Percentiles rank a stretch among this genome's conserved stretches.
These are phyloP conservation scores for Phytopythium kandeliae DNA, from an alignment of 352 stramenopile genomes.

Conservation along the genomic window DNA sequence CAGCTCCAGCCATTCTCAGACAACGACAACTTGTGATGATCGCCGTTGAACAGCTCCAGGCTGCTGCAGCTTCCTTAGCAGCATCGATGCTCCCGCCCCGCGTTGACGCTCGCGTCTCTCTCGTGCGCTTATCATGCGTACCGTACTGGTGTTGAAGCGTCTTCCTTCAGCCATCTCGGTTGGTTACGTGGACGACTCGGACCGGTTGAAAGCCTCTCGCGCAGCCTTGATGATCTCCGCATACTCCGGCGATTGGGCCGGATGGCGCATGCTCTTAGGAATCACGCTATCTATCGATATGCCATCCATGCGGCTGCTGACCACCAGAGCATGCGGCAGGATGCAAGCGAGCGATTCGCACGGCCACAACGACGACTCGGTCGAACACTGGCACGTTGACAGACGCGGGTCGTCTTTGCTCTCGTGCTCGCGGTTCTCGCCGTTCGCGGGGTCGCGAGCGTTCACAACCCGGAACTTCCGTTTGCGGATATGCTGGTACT, in stretches of 20 bases:
- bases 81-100: too few species aligned
- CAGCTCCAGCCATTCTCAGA: too few species aligned
- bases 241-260: slow-evolving; percentile 15
- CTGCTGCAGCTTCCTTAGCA: too few species aligned
- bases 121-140: too few species aligned
- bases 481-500: slow-evolving; percentile 15
- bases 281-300: slow-evolving; percentile 8
- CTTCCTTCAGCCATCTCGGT: too few species aligned
- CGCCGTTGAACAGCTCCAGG: too few species aligned
- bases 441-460: slow-evolving; percentile 11
- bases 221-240: slow-evolving; percentile 29
- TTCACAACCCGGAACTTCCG: slow-evolving; percentile 19
- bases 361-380: slow-evolving; percentile 17
- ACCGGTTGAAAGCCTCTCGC: slow-evolving; percentile 15
- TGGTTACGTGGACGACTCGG: background rate
- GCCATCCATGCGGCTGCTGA: slow-evolving; percentile 17
- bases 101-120: too few species aligned
- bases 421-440: slow-evolving; percentile 16
- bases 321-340: slow-evolving; percentile 44
- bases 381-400: slow-evolving; percentile 32
- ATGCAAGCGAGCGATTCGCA: slow-evolving; percentile 54
- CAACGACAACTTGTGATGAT: too few species aligned
- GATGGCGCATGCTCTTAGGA: background rate
- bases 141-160: too few species aligned
- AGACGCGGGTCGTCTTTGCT: slow-evolving; percentile 31